Evolutionary conservation across 495 filamentous ascomycete species (phyloP), one percentile per base, ranked within the genome.

Genomic region (Cladorrhinum samala): DNA sequence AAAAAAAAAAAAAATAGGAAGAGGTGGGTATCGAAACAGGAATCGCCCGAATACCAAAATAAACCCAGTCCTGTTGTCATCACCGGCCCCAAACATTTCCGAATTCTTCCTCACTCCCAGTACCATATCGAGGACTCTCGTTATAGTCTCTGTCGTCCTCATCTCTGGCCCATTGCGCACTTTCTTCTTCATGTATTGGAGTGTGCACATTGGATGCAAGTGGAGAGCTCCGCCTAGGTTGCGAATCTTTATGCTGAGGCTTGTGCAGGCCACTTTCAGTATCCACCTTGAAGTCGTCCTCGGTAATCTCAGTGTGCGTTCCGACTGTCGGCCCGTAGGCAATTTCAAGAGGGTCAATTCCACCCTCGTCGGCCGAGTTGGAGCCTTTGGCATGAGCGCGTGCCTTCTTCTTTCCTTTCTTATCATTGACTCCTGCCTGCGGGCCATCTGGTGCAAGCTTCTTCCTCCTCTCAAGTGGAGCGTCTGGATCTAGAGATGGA

Each of bases 321-420:
- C 59, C 64, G 2, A 68, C 33, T 9, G 54, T 62, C 2, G 61
- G 64, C 2, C 62, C 64, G 24, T 67, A 68, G 2, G 66, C 66
- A 37, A 67, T 67, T 37, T 68, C 66, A 9, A 67, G 60, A n/a
- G 64, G 66, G 41, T 68, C 64, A 18, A 44, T 57, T 30, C 62
- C 64, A 14, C 44, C 42, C 8, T 46, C 53, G n/a, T 55, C 39
- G 5, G 52, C 49, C 13, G 65, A 54, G 43, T 46, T 60, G 23
- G 62, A 56, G 11, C 17, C 38, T 17, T 53, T 58, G 9, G 51
- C 40, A n/a, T 55, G 42, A 8, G 51, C 27, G n/a, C 17, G 43
- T n/a, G 56, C 58, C 48, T 63, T 68, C 50, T 61, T 61, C 50
- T 68, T 68, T 14, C 64, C 66, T 44, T 68, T 68, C 37, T 41